Evolutionary conservation across 306 rosid species (phyloP).

Genomic region (Canavalia gladiata): DNA sequence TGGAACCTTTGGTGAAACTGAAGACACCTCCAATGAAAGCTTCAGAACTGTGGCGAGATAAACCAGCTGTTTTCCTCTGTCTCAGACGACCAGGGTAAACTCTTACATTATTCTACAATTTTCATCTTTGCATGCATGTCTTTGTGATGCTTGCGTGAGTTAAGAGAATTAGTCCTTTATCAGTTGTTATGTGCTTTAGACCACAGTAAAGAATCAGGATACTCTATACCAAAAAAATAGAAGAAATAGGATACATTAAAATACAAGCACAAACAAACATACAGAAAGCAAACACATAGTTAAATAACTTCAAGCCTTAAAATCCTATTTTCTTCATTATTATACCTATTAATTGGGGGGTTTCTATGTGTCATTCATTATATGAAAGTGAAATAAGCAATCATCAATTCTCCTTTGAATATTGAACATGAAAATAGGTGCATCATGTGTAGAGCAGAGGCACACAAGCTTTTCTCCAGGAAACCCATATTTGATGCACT

Average conservation of each 20-base stretch:
- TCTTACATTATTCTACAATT: slow-evolving; percentile 9
- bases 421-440: slow-evolving; percentile 70
- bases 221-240: too few species aligned
- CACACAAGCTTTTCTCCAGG: slow-evolving; percentile 79
- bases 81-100: slow-evolving; percentile 92
- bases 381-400: slow-evolving; percentile 42
- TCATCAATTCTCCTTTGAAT: slow-evolving; percentile 13
- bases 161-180: background rate
- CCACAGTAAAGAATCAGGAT: too few species aligned
- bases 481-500: slow-evolving; percentile 92
- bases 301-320: too few species aligned
- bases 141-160: slow-evolving; percentile 2
- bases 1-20: slow-evolving; percentile 76
- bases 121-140: background rate
- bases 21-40: slow-evolving; percentile 90
- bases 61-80: slow-evolving; percentile 81
- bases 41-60: slow-evolving; percentile 74
- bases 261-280: too few species aligned
- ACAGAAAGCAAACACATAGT: too few species aligned
- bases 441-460: slow-evolving; percentile 98
- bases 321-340: background rate
- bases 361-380: background rate
- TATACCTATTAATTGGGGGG: background rate
- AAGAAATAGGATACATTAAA: too few species aligned
- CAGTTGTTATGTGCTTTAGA: background rate